These are phyloP conservation scores for Gigaspora rosea DNA, from an alignment of 192 early-diverging fungal genomes.

Conservation along the genomic window DNA sequence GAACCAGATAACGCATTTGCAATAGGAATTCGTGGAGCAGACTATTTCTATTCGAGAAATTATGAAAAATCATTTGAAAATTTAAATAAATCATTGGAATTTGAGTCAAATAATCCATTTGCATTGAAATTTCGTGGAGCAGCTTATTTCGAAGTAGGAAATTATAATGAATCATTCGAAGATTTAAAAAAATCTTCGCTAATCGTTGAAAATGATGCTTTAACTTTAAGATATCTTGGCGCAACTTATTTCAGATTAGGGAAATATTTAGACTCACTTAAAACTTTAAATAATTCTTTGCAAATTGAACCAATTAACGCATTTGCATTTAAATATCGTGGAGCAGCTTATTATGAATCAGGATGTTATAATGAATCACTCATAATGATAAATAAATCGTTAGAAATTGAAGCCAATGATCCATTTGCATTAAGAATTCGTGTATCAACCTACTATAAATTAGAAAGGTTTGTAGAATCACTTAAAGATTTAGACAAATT, in stretches of 20 bases:
- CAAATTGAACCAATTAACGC: conserved; percentile 1
- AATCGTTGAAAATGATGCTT: conserved; percentile 2
- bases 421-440: conserved; percentile 4
- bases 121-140: conserved; percentile 7
- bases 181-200: neutral
- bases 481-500: no score
- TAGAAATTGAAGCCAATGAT: conserved; percentile 18
- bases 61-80: conserved; percentile 5
- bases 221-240: neutral
- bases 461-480: no score
- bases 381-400: neutral
- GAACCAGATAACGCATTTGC: no score
- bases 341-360: conserved; percentile 4
- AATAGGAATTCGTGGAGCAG: neutral
- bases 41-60: neutral
- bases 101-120: neutral
- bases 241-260: no score
- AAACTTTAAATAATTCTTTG: neutral
- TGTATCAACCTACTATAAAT: neutral
- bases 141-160: neutral
- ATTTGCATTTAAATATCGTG: conserved; percentile 12
- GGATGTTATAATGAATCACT: neutral
- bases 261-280: neutral
- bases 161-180: neutral
- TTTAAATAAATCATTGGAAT: neutral